These are phyloP conservation scores for Phaeophleospora eucalypticola DNA, from an alignment of 2,329 filamentous ascomycete species.

Conservation along the genomic window DNA sequence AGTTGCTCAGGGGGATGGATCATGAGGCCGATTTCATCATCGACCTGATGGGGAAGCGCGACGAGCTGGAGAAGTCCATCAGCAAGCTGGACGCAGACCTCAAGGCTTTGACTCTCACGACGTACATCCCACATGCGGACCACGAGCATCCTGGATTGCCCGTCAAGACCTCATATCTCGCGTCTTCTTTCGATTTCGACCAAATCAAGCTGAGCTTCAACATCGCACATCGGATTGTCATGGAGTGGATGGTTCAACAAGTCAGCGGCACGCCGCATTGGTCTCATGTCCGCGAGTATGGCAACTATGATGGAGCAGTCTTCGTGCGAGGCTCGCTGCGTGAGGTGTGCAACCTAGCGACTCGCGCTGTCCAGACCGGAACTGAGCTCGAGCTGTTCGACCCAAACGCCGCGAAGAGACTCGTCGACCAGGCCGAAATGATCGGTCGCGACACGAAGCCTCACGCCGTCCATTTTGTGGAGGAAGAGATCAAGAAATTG, in stretches of 20 bases:
- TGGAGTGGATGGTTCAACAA: conserved; percentile 1
- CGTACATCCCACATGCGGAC: not conserved
- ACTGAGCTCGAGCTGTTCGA: conserved; percentile 7
- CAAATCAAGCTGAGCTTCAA: not conserved
- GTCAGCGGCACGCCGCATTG: not conserved
- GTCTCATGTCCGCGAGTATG: not conserved
- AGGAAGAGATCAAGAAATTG: conserved; percentile 5
- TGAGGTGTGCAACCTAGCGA: conserved; percentile 2
- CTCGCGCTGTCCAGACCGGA: not conserved
- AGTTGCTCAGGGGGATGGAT: too few relatives aligned
- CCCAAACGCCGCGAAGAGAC: not conserved
- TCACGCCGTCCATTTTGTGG: not conserved
- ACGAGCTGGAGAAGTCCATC: not conserved
- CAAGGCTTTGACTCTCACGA: not conserved
- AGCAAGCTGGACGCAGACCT: not conserved
- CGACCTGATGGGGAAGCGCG: not conserved
- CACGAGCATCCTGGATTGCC: not conserved
- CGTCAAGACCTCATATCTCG: not conserved
- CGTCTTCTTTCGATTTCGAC: not conserved
- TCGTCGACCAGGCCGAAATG: not conserved
- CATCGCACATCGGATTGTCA: conserved; percentile 1
- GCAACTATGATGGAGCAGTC: not conserved
- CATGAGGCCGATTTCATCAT: not conserved
- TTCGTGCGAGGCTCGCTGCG: conserved; percentile 1
- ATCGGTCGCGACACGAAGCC: conserved; percentile 1